These are phyloP conservation scores for Blastomyces silverae DNA, from an alignment of 2,329 filamentous ascomycete genomes.

Conservation along the genomic window DNA sequence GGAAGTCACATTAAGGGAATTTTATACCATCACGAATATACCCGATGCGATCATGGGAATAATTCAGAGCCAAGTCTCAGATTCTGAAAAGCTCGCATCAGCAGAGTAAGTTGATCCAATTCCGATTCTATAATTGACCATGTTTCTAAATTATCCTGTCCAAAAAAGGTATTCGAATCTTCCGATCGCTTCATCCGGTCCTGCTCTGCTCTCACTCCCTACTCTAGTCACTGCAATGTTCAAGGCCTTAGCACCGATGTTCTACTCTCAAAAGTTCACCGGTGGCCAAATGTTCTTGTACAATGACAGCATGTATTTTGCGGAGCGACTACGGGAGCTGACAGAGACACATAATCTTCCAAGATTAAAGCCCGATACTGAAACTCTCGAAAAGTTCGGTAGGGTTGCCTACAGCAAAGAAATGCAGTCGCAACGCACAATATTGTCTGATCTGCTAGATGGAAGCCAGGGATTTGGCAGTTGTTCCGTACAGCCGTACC, in stretches of 20 bases:
- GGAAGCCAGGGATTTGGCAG: constrained; percentile 56
- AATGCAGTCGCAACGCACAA: constrained; percentile 59
- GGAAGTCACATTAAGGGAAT: constrained; percentile 74
- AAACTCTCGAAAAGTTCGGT: constrained; percentile 52
- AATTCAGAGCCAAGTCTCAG: constrained; percentile 38
- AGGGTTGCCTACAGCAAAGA: constrained; percentile 57
- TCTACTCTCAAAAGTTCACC: constrained; percentile 40
- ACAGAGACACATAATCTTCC: constrained; percentile 43
- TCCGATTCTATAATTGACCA: constrained; percentile 1
- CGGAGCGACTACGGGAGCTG: constrained; percentile 48
- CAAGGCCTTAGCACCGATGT: constrained; percentile 43
- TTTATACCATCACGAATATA: constrained; percentile 80
- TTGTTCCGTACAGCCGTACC: constrained; percentile 54
- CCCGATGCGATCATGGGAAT: constrained; percentile 62
- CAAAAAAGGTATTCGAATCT: constrained; percentile 28
- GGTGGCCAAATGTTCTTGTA: constrained; percentile 59
- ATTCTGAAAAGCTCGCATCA: constrained; percentile 36
- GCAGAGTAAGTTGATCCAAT: constrained; percentile 31
- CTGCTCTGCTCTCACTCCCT: constrained; percentile 42
- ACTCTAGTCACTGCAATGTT: constrained; percentile 47
- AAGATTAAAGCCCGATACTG: constrained; percentile 49
- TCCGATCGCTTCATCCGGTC: constrained; percentile 37
- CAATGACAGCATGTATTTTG: constrained; percentile 56
- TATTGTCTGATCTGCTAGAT: constrained; percentile 56
- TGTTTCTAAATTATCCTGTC: constrained; percentile 6